Base-by-base conservation (phyloP, 2,329 filamentous ascomycete genomes). In the Stagonosporopsis tanaceti region DNA sequence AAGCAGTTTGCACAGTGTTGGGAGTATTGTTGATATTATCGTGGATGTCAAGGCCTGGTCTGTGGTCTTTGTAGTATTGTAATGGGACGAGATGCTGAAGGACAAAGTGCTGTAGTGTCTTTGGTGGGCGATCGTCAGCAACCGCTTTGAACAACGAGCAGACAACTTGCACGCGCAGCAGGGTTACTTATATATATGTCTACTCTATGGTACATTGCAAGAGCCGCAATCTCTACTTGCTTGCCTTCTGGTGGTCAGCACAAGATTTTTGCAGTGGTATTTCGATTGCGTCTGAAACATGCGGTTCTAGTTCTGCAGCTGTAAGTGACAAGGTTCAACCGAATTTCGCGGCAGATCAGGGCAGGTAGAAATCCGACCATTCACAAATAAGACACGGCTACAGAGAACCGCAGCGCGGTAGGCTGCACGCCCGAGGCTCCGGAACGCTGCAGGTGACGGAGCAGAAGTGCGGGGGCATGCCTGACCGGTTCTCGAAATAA, bases 221-320 rank as follows among this genome's bases (percentile, higher is more conserved):
- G 41, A 46, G 34, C 32, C 35, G 25, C 41, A 39, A 14, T 3
- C 14, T 17, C 35, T 32, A 53, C 34, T 35, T 20, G 11, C 24
- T 47, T 47, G 32, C 41, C 27, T 34, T 32, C 25, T 25, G 28
- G 41, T 46, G 34, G 50, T 40, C 27, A 40, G 50, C 41, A 35
- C n/a, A 17, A 32, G 30, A 46, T 24, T 25, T 41, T 14, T 14
- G 24, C 22, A 34, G 17, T n/a, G 14, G 14, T 27, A 30, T 30
- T 25, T 37, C 14, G 3, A 22, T 37, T 4, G 9, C 27, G 11
- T 50, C 34, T 40, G 41, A 53, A 46, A 53, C 50, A 30, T 15
- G 24, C 28, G 27, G 22, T 22, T 37, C 32, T n/a, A 35, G 30
- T 22, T 27, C 32, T 25, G 30, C n/a, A 34, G 42, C 32, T 34